Evolutionary conservation across 495 filamentous ascomycete genomes (phyloP).

Genomic region (Extremus antarcticus): DNA sequence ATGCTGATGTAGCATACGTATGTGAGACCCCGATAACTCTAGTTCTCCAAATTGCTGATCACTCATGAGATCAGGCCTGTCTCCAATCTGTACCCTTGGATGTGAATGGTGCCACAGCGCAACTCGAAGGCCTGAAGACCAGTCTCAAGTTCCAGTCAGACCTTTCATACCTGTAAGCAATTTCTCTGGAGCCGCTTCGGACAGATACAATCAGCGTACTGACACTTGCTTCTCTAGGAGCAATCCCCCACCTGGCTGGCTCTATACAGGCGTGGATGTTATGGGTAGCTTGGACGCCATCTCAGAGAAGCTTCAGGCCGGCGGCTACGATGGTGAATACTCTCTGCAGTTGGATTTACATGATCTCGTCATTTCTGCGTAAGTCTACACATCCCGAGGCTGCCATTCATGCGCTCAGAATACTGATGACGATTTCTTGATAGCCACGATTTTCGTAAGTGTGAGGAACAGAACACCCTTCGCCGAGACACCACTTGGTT

Average conservation of each 20-base stretch:
- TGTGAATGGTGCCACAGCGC: neutral
- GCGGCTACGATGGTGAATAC: slow-evolving; percentile 37
- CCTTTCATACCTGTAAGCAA: neutral
- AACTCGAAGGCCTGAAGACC: neutral
- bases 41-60: neutral
- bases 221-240: neutral
- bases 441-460: too few species aligned
- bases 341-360: slow-evolving; percentile 40
- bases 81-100: neutral
- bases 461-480: too few species aligned
- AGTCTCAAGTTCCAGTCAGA: neutral
- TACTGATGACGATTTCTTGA: too few species aligned
- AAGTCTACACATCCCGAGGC: too few species aligned
- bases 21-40: neutral
- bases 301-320: slow-evolving; percentile 4
- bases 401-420: too few species aligned
- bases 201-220: neutral
- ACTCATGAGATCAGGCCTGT: neutral
- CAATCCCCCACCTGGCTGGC: neutral
- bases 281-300: slow-evolving; percentile 31
- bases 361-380: slow-evolving; percentile 21
- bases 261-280: slow-evolving; percentile 32
- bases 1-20: neutral
- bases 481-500: too few species aligned
- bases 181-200: neutral